A percentile compares a stretch with the other conserved stretches of the same genome.
Conservation (phyloP, 208 protist species). For the Acanthamoeba royreba region DNA sequence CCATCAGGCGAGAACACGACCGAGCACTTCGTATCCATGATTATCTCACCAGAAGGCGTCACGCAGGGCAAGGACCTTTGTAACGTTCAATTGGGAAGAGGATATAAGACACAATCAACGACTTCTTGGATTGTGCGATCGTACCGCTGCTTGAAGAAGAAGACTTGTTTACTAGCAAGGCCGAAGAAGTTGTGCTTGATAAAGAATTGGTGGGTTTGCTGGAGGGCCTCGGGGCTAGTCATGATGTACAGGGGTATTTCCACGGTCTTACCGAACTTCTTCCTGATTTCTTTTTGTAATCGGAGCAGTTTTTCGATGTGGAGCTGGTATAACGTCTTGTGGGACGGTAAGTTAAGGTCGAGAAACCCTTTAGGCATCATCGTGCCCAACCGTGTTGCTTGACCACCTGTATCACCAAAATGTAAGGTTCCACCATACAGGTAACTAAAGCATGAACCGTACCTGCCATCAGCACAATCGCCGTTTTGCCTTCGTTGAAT, state of each 20-base stretch:
- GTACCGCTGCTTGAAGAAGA: constrained; percentile 22
- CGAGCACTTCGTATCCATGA: constrained; percentile 22
- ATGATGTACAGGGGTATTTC: background rate
- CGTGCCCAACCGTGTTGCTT: background rate
- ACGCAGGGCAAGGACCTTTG: background rate
- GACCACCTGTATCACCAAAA: background rate
- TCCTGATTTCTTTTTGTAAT: background rate
- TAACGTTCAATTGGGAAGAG: background rate
- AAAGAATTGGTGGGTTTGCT: constrained; percentile 9
- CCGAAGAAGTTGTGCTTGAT: constrained; percentile 15
- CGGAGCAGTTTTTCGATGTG: background rate
- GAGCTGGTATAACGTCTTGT: constrained; percentile 20
- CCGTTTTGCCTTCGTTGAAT: background rate
- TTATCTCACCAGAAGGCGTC: constrained; percentile 5
- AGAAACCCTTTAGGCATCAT: background rate
- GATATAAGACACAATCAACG: background rate
- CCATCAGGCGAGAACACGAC: constrained; percentile 3
- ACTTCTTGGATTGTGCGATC: background rate
- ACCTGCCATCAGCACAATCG: background rate
- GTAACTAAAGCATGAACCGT: background rate
- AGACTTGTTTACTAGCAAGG: background rate
- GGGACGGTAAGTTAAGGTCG: constrained; percentile 5
- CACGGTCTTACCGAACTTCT: background rate
- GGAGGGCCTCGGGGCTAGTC: background rate
- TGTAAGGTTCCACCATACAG: background rate